Base-by-base conservation (phyloP, 306 rosid species). In the Malus asiatica region DNA sequence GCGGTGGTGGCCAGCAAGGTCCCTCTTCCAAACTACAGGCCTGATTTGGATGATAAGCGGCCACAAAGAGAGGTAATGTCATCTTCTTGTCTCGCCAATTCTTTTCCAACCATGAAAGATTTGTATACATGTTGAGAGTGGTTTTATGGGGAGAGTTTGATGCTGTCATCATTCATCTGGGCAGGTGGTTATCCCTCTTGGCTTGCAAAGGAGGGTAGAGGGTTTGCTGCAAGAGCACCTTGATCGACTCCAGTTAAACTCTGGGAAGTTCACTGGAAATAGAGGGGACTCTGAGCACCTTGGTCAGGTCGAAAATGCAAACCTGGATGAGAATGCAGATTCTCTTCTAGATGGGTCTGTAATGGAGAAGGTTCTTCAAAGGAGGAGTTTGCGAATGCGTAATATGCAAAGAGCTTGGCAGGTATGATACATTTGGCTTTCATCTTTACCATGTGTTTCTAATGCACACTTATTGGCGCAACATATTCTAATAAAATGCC, bases 11-110 rank as follows among this genome's bases (percentile, higher is more conserved):
- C 98, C 70, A 93, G 98, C 85, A 93, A 89, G 84, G 93, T 87
- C 80, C 98, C 98, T 67, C 98, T 93, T 85, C 97, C 98, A 61
- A 90, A 93, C 89, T 93, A 93, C 84, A 86, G 98, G 71, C 98
- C 98, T 11, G 97, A 93, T 85, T 90, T 93, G 96, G 98, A 93
- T 83, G 98, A 93, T 84, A 93, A 91, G 82, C 92, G 98, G 67
- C 98, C 98, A 64, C 98, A 93, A 64, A 90, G 98, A 79, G 98
- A 93, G 97, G 98, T 93, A 84, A 78, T 79, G 57, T 67, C 72
- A 72, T 85, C 29, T 19, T 79, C 60, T 67, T 70, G 72, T 84
- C 38, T 18, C 14, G 38, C 22, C 46, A n/a, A 57, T 71, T 19
- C 8, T 46, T 22, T 42, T 61, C 62, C 60, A 48, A 35, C 18